Evolutionary conservation across 148 eudicot species (phyloP).

Genomic region (Fagopyrum esculentum): DNA sequence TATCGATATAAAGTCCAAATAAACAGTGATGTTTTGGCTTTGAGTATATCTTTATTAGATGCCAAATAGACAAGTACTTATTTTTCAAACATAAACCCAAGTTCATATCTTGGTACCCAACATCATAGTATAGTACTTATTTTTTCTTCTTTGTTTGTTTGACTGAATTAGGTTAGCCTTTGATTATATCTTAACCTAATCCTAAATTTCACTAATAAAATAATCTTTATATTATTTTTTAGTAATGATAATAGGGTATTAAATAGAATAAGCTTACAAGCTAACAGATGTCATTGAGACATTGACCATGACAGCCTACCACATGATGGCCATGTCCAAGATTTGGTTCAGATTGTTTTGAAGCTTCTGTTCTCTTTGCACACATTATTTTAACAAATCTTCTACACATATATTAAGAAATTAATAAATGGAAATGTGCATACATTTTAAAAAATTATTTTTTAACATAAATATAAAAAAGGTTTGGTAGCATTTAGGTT

Average conservation of each 20-base stretch:
- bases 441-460: neutral
- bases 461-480: neutral
- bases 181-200: neutral
- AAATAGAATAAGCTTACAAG: neutral
- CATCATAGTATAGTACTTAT: neutral
- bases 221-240: neutral
- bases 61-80: neutral
- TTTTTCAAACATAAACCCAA: neutral
- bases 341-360: constrained; percentile 9
- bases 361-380: constrained; percentile 13
- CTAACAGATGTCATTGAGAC: constrained; percentile 11
- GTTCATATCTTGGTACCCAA: neutral
- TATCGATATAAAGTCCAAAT: too few relatives aligned
- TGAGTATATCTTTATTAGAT: neutral
- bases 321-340: constrained; percentile 8
- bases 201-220: neutral
- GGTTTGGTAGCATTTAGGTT: constrained; percentile 9
- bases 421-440: too few relatives aligned
- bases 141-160: neutral
- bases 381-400: neutral
- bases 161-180: neutral
- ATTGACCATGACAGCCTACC: constrained; percentile 12
- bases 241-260: neutral
- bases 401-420: neutral
- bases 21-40: neutral